Evolutionary conservation across 345 rosid genomes (phyloP), one percentile per base, ranked within the genome.

Genomic region (Murraya koenigii): DNA sequence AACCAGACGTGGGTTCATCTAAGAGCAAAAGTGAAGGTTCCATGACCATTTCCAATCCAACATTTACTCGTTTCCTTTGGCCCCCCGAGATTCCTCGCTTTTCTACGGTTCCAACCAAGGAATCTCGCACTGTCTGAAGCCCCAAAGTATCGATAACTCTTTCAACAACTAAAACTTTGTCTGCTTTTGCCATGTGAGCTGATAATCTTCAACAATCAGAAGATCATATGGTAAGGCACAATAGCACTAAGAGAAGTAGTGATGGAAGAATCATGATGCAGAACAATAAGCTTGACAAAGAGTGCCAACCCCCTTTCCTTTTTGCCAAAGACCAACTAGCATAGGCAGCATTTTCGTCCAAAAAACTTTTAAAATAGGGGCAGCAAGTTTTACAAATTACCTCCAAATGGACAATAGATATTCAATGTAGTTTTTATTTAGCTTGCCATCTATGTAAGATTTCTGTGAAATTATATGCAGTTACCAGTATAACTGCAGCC

Each of bases 1-100:
- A 89, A 72, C 99, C 99, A 20, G 99, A 96, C 44, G 99, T 96
- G 9, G 99, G 99, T 73, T 96, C 99, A 73, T 96, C 98, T 81
- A 96, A 86, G 77, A 96, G 89, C 83, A 96, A 79, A 80, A 96
- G 88, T 8, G 99, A 96, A 82, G 99, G 98, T 80, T 96, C 98
- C 91, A 96, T 96, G 41, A 94, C 97, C 98, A 94, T 92, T 84
- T 94, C 99, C 74, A 94, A 75, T 77, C 99, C 98, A 32, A 96
- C 99, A 78, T 96, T 96, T 64, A 94, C 98, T 82, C 97, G 86
- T 83, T 94, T 96, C 81, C 94, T 92, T 79, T 96, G 99, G 72
- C 99, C 97, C 81, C 98, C 99, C 28, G 99, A 96, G 84, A 96
- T 91, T 67, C 98, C 97, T 10, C 98, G 88, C 83, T 91, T 92